Conservation (phyloP, 495 filamentous ascomycete species). For the Trichoderma reesei region DNA sequence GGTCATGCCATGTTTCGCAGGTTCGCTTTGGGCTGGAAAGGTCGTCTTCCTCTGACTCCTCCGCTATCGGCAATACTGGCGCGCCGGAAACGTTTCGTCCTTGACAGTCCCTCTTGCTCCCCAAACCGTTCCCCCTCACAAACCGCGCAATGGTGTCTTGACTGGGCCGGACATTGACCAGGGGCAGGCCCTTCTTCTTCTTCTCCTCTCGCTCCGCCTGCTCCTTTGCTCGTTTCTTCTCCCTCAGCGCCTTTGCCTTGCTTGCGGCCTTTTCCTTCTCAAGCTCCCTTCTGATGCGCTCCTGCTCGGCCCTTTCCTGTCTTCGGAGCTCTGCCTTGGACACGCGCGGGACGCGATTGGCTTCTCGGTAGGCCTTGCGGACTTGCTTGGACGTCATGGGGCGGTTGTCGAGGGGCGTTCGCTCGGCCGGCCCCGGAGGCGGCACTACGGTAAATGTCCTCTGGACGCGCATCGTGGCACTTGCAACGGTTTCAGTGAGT, state of each 20-base stretch:
- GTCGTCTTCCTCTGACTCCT: slow-evolving; percentile 13
- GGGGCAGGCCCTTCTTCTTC: slow-evolving; percentile 30
- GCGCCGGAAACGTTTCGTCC: background rate
- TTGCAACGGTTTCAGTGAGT: background rate
- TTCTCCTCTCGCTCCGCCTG: slow-evolving; percentile 24
- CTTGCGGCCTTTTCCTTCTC: slow-evolving; percentile 32
- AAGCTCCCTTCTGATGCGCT: slow-evolving; percentile 32
- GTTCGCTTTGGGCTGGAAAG: background rate
- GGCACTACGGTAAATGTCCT: slow-evolving; percentile 25
- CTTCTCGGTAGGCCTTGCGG: slow-evolving; percentile 28
- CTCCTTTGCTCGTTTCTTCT: slow-evolving; percentile 37
- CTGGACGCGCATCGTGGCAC: slow-evolving; percentile 16
- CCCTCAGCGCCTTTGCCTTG: slow-evolving; percentile 27
- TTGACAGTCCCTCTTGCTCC: slow-evolving; percentile 16
- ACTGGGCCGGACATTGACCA: slow-evolving; percentile 31
- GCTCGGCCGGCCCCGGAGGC: slow-evolving; percentile 18
- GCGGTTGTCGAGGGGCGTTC: slow-evolving; percentile 15
- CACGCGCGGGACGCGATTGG: slow-evolving; percentile 25
- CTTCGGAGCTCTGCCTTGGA: slow-evolving; percentile 33
- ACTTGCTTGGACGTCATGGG: slow-evolving; percentile 39
- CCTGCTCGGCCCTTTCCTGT: slow-evolving; percentile 33
- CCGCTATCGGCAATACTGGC: background rate
- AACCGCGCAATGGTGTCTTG: slow-evolving; percentile 37
- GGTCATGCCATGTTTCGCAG: background rate
- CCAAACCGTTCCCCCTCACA: slow-evolving; percentile 22